A percentile compares a stretch with the other conserved stretches of the same genome.
phyloP scores from a whole-genome alignment of 2,329 filamentous ascomycete genomes.

The Aureobasidium vineae region DNA sequence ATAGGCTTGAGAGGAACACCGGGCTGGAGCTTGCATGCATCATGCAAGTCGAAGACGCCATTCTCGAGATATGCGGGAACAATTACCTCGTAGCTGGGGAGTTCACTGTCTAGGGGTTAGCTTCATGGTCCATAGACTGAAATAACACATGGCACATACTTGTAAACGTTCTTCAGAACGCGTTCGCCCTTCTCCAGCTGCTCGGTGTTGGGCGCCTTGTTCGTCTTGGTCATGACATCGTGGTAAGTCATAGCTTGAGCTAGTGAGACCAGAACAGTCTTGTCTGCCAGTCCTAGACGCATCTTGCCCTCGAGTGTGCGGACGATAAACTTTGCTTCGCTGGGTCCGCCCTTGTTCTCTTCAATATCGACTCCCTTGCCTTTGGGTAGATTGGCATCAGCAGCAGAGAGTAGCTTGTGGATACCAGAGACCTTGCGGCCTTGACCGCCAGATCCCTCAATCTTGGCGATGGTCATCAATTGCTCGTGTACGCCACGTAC shows the following conservation, averaged over 20 bases:
- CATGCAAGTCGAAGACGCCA: slow-evolving; percentile 76
- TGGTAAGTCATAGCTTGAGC: slow-evolving; percentile 86
- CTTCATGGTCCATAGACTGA: neutral
- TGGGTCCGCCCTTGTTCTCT: slow-evolving; percentile 88
- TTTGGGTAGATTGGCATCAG: slow-evolving; percentile 74
- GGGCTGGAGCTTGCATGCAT: slow-evolving; percentile 86
- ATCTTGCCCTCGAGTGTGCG: slow-evolving; percentile 94
- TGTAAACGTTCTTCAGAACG: slow-evolving; percentile 86
- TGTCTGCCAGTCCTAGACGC: slow-evolving; percentile 86
- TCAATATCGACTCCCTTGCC: slow-evolving; percentile 70
- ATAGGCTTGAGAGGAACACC: slow-evolving; percentile 97
- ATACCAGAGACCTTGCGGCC: slow-evolving; percentile 89
- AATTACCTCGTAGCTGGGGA: slow-evolving; percentile 93
- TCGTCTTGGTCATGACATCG: slow-evolving; percentile 68
- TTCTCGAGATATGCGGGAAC: slow-evolving; percentile 84
- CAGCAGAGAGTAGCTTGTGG: slow-evolving; percentile 92
- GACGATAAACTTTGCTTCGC: slow-evolving; percentile 91
- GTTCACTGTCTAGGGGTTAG: slow-evolving; percentile 50
- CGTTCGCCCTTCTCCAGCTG: slow-evolving; percentile 81
- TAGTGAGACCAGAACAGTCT: slow-evolving; percentile 82
- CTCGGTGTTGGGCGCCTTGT: slow-evolving; percentile 67
- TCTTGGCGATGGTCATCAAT: slow-evolving; percentile 82
- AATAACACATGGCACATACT: slow-evolving; percentile 34
- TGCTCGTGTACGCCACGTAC: slow-evolving; percentile 83
- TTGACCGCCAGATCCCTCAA: slow-evolving; percentile 83